Evolutionary conservation across 352 stramenopile species (phyloP).

Genomic region (Plasmopara halstedii): DNA sequence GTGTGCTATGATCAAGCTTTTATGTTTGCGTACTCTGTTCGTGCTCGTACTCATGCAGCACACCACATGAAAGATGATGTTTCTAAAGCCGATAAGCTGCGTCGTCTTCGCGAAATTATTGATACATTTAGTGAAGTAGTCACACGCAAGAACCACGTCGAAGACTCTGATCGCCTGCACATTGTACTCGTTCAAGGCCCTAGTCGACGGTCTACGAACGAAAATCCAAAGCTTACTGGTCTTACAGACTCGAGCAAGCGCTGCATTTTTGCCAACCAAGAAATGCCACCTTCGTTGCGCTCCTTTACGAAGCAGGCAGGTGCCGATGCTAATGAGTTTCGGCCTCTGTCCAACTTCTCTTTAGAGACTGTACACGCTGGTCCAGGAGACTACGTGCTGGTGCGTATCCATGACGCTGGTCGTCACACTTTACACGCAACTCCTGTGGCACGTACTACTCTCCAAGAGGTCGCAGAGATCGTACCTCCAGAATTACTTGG

Average conservation of each 20-base stretch:
- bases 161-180: conserved; percentile 90
- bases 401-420: conserved; percentile 69
- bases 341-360: conserved; percentile 29
- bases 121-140: conserved; percentile 89
- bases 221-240: conserved; percentile 71
- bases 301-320: conserved; percentile 36
- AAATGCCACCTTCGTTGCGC: conserved; percentile 40
- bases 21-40: conserved; percentile 98
- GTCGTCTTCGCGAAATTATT: conserved; percentile 95
- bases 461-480: conserved; percentile 46
- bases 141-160: conserved; percentile 83
- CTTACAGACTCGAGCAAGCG: conserved; percentile 87
- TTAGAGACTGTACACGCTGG: conserved; percentile 34
- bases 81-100: conserved; percentile 89
- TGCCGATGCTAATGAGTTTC: conserved; percentile 30
- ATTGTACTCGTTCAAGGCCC: conserved; percentile 95
- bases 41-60: conserved; percentile 93
- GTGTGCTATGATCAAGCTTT: conserved; percentile 97
- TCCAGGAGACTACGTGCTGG: conserved; percentile 78
- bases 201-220: conserved; percentile 72
- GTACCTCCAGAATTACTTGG: conserved; percentile 54
- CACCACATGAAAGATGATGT: conserved; percentile 96
- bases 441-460: conserved; percentile 63
- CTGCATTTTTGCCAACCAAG: conserved; percentile 71
- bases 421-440: conserved; percentile 81